These are phyloP conservation scores for Scheffersomyces amazonensis DNA, from an alignment of 805 yeast species.

Conservation along the genomic window DNA sequence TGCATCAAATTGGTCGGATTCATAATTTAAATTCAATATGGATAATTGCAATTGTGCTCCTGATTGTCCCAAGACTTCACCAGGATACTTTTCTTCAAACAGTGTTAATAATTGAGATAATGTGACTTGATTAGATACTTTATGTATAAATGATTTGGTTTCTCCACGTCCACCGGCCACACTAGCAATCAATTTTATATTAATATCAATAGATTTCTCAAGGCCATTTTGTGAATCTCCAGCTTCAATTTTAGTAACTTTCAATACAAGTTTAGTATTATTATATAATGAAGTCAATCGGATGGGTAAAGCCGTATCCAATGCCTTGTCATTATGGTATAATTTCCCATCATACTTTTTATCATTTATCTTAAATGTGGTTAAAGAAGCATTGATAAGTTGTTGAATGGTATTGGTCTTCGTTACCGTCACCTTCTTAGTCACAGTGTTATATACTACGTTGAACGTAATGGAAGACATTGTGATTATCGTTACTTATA, in stretches of 20 bases:
- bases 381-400: constrained; percentile 16
- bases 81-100: constrained; percentile 1
- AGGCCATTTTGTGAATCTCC: neutral
- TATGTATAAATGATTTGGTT: neutral
- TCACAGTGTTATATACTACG: constrained; percentile 17
- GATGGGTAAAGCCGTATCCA: constrained; percentile 31
- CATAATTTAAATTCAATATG: constrained; percentile 12
- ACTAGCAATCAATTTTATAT: constrained; percentile 15
- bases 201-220: constrained; percentile 6
- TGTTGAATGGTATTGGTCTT: constrained; percentile 26
- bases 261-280: constrained; percentile 29
- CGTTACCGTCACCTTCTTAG: constrained; percentile 26
- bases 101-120: constrained; percentile 2
- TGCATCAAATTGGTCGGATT: constrained; percentile 6
- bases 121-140: constrained; percentile 1
- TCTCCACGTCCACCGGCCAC: neutral
- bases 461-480: constrained; percentile 25
- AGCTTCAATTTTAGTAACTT: constrained; percentile 8
- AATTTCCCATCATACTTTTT: constrained; percentile 19
- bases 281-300: constrained; percentile 29
- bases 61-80: neutral
- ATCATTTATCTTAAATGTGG: constrained; percentile 21
- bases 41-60: constrained; percentile 9
- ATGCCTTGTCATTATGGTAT: constrained; percentile 21
- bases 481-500: too few relatives aligned